Percentiles rank a stretch among this genome's conserved stretches.
Conservation (phyloP, 1,284 basidiomycete genomes). For the Tylopilus sp. region DNA sequence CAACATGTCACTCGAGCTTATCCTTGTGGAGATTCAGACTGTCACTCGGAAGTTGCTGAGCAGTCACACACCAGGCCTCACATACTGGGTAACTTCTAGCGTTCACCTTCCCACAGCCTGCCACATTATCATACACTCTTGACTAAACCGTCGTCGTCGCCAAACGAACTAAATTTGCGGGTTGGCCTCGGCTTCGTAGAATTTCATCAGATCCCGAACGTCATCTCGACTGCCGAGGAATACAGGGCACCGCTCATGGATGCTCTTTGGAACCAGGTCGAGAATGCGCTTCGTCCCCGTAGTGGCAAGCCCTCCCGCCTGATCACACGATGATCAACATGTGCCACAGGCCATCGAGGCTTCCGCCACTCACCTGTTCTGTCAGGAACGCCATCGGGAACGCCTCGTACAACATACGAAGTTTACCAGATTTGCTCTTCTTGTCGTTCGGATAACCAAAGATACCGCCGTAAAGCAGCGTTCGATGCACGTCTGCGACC, state of each 20-base stretch:
- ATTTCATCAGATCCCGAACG: slow-evolving; percentile 85
- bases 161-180: slow-evolving; percentile 9
- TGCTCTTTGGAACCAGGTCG: slow-evolving; percentile 84
- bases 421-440: slow-evolving; percentile 95
- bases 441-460: slow-evolving; percentile 99
- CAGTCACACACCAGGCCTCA: neutral
- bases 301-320: slow-evolving; percentile 96
- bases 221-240: slow-evolving; percentile 96
- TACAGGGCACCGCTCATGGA: slow-evolving; percentile 92
- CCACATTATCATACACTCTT: slow-evolving; percentile 6
- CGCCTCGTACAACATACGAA: slow-evolving; percentile 94
- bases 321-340: slow-evolving; percentile 7
- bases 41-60: neutral
- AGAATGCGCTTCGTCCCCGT: slow-evolving; percentile 91
- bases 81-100: neutral
- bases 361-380: slow-evolving; percentile 68
- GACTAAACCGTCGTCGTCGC: neutral
- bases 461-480: slow-evolving; percentile 96
- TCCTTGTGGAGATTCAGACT: neutral
- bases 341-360: neutral
- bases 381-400: slow-evolving; percentile 99
- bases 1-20: neutral
- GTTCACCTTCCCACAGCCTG: neutral
- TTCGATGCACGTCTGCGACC: slow-evolving; percentile 98
- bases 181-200: slow-evolving; percentile 49